Evolutionary conservation across 2,329 filamentous ascomycete species (phyloP).

Genomic region (Arthrobotrys pseudoclavata): DNA sequence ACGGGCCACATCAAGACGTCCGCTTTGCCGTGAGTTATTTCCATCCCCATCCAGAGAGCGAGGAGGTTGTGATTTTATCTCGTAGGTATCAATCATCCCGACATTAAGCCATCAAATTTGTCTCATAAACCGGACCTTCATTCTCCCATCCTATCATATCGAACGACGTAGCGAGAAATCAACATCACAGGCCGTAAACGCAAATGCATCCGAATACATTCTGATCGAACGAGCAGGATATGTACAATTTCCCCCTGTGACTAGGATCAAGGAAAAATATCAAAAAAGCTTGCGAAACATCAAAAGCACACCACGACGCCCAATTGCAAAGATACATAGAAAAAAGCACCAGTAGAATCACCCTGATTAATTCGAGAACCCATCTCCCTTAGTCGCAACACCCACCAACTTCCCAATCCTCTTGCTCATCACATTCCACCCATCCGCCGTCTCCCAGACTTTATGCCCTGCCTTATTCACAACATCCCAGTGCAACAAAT

Average conservation of each 20-base stretch:
- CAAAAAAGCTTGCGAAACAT: neutral
- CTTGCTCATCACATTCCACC: slow-evolving; percentile 81
- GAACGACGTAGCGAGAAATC: neutral
- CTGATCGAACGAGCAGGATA: slow-evolving; percentile 1
- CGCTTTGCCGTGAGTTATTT: slow-evolving; percentile 6
- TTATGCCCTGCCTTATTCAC: slow-evolving; percentile 86
- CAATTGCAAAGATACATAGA: neutral
- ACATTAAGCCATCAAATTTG: neutral
- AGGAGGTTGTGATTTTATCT: neutral
- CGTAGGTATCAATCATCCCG: too few relatives aligned
- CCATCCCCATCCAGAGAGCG: neutral
- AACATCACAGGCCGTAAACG: neutral
- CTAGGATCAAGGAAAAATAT: neutral
- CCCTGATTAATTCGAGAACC: neutral
- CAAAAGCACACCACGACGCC: slow-evolving; percentile 20
- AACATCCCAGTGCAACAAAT: slow-evolving; percentile 85
- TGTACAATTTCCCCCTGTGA: neutral
- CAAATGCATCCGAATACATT: neutral
- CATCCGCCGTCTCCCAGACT: slow-evolving; percentile 83
- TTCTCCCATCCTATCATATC: neutral
- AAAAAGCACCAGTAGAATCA: neutral
- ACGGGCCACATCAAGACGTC: neutral
- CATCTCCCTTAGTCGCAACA: slow-evolving; percentile 22
- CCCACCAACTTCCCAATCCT: slow-evolving; percentile 78
- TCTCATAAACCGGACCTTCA: neutral